Conservation (phyloP, 441 rosid species). For the Manihot esculenta region DNA sequence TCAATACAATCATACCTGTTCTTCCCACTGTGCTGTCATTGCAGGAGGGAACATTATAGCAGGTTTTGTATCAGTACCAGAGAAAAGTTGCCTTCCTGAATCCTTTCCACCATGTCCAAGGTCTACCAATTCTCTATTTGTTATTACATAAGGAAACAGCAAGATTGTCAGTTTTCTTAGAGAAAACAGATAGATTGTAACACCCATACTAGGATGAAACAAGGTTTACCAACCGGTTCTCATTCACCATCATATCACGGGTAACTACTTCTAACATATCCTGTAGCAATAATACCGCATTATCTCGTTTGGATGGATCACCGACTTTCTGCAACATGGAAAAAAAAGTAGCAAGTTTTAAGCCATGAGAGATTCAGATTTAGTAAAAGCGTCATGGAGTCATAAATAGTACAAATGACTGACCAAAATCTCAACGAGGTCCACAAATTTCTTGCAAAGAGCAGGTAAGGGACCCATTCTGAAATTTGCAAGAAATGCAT, state of each 20-base stretch:
- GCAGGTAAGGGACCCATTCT: conserved; percentile 80
- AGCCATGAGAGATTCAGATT: not conserved
- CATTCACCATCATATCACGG: conserved; percentile 96
- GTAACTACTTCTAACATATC: conserved; percentile 98
- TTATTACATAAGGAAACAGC: conserved; percentile 5
- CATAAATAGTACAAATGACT: conserved; percentile 28
- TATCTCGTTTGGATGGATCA: conserved; percentile 71
- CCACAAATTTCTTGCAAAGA: conserved; percentile 80
- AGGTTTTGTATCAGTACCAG: conserved; percentile 83
- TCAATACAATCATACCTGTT: conserved; percentile 59
- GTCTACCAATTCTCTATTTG: conserved; percentile 78
- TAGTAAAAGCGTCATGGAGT: conserved; percentile 7
- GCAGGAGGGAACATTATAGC: conserved; percentile 86
- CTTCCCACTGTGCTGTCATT: conserved; percentile 89
- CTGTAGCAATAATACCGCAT: conserved; percentile 78
- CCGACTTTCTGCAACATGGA: conserved; percentile 79
- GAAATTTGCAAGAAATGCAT: conserved; percentile 79
- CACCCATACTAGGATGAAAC: conserved; percentile 15
- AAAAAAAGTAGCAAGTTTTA: conserved; percentile 4
- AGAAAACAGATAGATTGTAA: conserved; percentile 12
- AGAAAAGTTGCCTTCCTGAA: conserved; percentile 90
- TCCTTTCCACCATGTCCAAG: conserved; percentile 89
- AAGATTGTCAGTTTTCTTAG: conserved; percentile 15
- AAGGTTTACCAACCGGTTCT: conserved; percentile 74
- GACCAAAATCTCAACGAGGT: conserved; percentile 89